phyloP scores from a whole-genome alignment of 257 asterid species.

The Anisodus tanguticus region DNA sequence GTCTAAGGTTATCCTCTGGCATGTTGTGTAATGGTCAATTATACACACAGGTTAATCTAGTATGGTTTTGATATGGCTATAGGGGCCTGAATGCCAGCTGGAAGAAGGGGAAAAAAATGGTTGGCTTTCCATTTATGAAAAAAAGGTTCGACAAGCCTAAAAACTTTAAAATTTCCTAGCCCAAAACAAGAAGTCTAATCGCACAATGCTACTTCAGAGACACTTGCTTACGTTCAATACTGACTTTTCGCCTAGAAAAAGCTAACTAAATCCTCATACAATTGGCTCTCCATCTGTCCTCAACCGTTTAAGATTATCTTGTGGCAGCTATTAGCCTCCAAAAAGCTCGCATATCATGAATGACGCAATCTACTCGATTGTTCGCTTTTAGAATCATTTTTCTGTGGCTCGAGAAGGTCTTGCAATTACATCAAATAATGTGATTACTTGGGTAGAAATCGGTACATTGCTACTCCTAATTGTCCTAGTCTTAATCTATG shows the following conservation, averaged over 20 bases:
- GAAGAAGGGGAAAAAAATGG: background rate
- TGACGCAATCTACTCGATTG: background rate
- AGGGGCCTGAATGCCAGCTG: conserved; percentile 16
- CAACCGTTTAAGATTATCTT: background rate
- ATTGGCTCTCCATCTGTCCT: background rate
- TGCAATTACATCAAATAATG: conserved; percentile 10
- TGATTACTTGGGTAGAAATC: background rate
- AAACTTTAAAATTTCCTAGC: background rate
- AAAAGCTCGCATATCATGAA: background rate
- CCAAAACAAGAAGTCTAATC: conserved; percentile 14
- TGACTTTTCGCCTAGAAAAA: background rate
- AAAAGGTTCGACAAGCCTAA: conserved; percentile 3
- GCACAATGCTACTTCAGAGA: conserved; percentile 23
- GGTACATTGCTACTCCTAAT: background rate
- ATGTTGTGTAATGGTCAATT: conserved; percentile 7
- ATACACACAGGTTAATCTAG: background rate
- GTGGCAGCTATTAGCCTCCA: background rate
- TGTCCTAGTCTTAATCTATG: background rate
- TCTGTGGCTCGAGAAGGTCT: background rate
- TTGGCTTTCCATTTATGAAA: conserved; percentile 17
- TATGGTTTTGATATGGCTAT: conserved; percentile 14
- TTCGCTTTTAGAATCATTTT: background rate
- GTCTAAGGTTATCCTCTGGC: background rate
- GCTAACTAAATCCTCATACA: background rate
- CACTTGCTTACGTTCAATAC: background rate